Percentiles rank a stretch among this genome's conserved stretches.
phyloP scores from a whole-genome alignment of 495 filamentous ascomycete genomes.

The Aspergillus haitiensis region DNA sequence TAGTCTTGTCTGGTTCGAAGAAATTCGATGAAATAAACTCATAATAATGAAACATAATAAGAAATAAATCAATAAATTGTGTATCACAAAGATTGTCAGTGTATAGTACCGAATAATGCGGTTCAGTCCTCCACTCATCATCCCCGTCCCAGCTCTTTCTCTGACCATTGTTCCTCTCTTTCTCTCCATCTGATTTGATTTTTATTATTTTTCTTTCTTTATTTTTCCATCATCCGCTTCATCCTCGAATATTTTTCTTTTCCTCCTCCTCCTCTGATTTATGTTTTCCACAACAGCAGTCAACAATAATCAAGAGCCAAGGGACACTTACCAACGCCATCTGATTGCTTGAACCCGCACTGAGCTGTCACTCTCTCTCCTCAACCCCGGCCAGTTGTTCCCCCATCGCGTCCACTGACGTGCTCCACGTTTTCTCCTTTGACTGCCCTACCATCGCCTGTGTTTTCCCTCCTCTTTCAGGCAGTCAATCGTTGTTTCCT shows the following conservation, averaged over 20 bases:
- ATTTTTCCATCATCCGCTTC: slow-evolving; percentile 5
- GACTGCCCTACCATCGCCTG: slow-evolving; percentile 23
- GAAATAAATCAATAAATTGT: background rate
- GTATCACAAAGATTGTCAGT: slow-evolving; percentile 14
- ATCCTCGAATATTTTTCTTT: background rate
- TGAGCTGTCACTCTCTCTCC: slow-evolving; percentile 29
- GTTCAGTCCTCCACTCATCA: background rate
- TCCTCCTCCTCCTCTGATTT: slow-evolving; percentile 1
- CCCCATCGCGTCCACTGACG: slow-evolving; percentile 22
- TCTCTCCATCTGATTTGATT: background rate
- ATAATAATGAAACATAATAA: background rate
- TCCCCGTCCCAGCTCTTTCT: no score
- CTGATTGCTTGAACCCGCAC: slow-evolving; percentile 18
- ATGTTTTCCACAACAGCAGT: background rate
- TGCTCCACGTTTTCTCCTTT: slow-evolving; percentile 29
- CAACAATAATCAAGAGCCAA: background rate
- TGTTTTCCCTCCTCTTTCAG: slow-evolving; percentile 2
- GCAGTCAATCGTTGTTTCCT: slow-evolving; percentile 5
- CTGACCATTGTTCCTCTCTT: no score
- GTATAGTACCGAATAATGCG: background rate
- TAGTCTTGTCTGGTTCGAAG: background rate
- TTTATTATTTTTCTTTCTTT: slow-evolving; percentile 9
- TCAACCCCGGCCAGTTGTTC: slow-evolving; percentile 26
- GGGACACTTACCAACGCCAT: slow-evolving; percentile 6
- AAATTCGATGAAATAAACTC: background rate